Conservation (phyloP, 371 early-diverging fungal genomes). For the Apophysomyces variabilis region DNA sequence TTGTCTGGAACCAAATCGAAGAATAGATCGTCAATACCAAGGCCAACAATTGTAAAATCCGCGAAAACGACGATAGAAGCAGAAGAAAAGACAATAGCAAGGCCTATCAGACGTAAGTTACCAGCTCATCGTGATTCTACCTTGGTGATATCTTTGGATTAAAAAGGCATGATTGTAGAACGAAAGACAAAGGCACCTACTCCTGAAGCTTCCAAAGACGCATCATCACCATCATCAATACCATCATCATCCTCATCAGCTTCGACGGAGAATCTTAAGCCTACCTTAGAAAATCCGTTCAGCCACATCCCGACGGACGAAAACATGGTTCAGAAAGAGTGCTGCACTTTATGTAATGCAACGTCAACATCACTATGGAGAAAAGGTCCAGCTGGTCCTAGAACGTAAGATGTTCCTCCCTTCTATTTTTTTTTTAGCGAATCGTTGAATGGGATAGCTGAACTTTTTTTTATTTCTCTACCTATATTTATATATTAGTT, state of each 20-base stretch:
- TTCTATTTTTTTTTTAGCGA: background rate
- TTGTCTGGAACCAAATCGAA: background rate
- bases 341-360: conserved; percentile 17
- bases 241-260: background rate
- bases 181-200: background rate
- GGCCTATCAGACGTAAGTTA: background rate
- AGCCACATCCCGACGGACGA: conserved; percentile 4
- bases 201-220: background rate
- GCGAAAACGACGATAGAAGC: background rate
- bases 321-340: background rate
- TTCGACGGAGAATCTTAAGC: background rate
- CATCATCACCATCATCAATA: background rate
- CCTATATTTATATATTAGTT: conserved; percentile 14
- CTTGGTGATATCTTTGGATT: background rate
- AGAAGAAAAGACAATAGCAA: background rate
- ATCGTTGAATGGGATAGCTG: no score
- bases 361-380: conserved; percentile 39
- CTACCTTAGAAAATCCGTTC: background rate
- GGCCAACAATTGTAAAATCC: background rate
- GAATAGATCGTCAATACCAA: background rate
- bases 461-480: background rate
- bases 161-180: background rate
- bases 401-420: conserved; percentile 28
- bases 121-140: background rate
- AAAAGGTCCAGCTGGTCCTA: conserved; percentile 38